Conservation (phyloP, 441 rosid species). For the Monsonia emarginata region DNA sequence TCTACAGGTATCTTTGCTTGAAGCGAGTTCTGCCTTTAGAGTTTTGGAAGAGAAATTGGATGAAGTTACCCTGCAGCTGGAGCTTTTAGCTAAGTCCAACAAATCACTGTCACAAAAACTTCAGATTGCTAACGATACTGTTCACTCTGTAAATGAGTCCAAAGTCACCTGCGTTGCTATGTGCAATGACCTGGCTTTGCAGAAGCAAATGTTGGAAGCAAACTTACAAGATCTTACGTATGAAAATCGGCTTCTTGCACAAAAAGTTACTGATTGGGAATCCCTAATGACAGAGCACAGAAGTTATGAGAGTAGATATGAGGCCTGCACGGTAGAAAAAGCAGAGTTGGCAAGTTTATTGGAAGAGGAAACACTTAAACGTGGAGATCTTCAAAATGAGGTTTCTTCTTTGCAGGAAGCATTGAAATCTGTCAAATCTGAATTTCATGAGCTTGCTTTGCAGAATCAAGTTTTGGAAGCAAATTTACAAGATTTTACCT, state of each 20-base stretch:
- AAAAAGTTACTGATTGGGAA: conserved; percentile 6
- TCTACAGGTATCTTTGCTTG: conserved; percentile 54
- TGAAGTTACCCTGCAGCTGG: conserved; percentile 56
- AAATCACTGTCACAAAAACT: conserved; percentile 55
- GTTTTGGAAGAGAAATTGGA: conserved; percentile 39
- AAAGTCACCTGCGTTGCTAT: conserved; percentile 42
- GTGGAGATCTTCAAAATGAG: conserved; percentile 5
- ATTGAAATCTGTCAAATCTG: conserved; percentile 9
- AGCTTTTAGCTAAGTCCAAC: conserved; percentile 50
- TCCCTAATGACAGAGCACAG: conserved; percentile 8
- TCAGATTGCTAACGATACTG: conserved; percentile 55
- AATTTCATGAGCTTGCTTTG: conserved; percentile 28
- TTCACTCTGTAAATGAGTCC: conserved; percentile 49
- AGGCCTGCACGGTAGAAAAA: conserved; percentile 6
- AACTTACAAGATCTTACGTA: conserved; percentile 31
- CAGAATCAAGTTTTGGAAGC: conserved; percentile 52
- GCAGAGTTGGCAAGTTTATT: not conserved
- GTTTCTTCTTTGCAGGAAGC: conserved; percentile 6
- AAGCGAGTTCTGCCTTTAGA: conserved; percentile 42
- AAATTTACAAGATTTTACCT: conserved; percentile 30
- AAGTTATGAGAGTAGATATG: conserved; percentile 9
- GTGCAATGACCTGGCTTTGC: conserved; percentile 49
- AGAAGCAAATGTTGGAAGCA: conserved; percentile 51
- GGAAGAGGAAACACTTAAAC: not conserved
- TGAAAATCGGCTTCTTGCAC: conserved; percentile 8